phyloP scores from a whole-genome alignment of 2,329 filamentous ascomycete genomes.

The Ophidiomyces ophidiicola region DNA sequence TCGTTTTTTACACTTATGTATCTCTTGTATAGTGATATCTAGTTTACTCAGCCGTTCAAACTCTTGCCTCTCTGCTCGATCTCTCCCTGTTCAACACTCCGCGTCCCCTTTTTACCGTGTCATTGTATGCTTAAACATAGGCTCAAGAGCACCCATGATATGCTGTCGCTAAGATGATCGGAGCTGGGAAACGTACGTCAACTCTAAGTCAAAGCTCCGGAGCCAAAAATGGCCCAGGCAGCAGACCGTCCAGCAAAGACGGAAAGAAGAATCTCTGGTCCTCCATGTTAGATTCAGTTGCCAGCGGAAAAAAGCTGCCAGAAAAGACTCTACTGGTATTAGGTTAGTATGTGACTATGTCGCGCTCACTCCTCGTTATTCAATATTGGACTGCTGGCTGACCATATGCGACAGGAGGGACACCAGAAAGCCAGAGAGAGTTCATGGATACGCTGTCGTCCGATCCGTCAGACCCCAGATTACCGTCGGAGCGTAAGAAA shows the following conservation, averaged over 20 bases:
- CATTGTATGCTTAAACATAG: background rate
- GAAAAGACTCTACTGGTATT: slow-evolving; percentile 85
- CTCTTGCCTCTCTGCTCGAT: background rate
- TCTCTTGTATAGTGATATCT: too few species aligned
- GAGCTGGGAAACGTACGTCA: slow-evolving; percentile 29
- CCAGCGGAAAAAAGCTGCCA: slow-evolving; percentile 76
- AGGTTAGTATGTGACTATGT: slow-evolving; percentile 52
- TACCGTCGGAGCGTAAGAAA: slow-evolving; percentile 37
- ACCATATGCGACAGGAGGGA: slow-evolving; percentile 54
- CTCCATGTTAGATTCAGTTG: slow-evolving; percentile 79
- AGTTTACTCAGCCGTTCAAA: too few species aligned
- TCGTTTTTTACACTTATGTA: too few species aligned
- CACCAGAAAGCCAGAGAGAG: slow-evolving; percentile 69
- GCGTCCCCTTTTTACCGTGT: background rate
- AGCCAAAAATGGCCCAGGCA: slow-evolving; percentile 23
- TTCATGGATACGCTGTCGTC: slow-evolving; percentile 54
- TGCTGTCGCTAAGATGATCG: slow-evolving; percentile 28
- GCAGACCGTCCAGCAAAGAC: slow-evolving; percentile 46
- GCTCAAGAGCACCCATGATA: slow-evolving; percentile 11
- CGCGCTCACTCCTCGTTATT: too few species aligned
- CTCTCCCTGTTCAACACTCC: background rate
- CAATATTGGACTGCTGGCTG: too few species aligned
- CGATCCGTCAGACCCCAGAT: slow-evolving; percentile 31
- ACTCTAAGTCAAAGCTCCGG: slow-evolving; percentile 28
- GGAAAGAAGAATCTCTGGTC: slow-evolving; percentile 85